A percentile compares a stretch with the other conserved stretches of the same genome.
Evolutionary conservation across 805 yeast species (phyloP).

Genomic region (Candida endomychidarum): DNA sequence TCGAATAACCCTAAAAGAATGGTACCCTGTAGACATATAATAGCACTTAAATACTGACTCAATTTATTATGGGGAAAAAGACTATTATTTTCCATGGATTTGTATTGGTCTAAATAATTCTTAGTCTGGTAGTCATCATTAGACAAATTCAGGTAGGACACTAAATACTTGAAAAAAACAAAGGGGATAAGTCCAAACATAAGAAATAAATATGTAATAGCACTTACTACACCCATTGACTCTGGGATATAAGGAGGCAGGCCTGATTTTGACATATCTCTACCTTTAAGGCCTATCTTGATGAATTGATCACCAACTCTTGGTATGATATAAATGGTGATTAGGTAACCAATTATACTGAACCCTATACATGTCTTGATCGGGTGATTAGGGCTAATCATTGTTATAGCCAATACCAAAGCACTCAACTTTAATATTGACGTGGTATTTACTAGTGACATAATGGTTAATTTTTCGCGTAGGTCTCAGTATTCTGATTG

Average conservation of each 20-base stretch:
- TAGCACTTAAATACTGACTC: conserved; percentile 82
- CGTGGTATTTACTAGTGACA: background rate
- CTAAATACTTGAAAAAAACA: conserved; percentile 73
- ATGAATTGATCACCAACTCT: conserved; percentile 63
- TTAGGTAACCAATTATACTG: conserved; percentile 61
- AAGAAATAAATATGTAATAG: conserved; percentile 73
- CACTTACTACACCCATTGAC: conserved; percentile 87
- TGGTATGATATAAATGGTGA: conserved; percentile 66
- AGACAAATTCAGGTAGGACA: conserved; percentile 42
- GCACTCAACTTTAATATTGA: conserved; percentile 11
- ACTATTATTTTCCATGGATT: conserved; percentile 27
- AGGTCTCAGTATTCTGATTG: no score
- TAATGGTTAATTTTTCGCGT: background rate
- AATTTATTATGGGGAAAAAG: conserved; percentile 78
- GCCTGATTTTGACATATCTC: conserved; percentile 75
- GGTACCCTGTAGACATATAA: conserved; percentile 81
- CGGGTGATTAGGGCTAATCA: conserved; percentile 44
- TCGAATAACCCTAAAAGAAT: conserved; percentile 86
- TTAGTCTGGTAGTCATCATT: conserved; percentile 34
- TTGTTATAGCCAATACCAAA: conserved; percentile 20
- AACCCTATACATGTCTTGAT: conserved; percentile 65
- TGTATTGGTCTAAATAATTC: conserved; percentile 36
- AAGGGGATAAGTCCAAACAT: conserved; percentile 89
- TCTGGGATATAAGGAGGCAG: conserved; percentile 73
- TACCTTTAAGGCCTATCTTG: conserved; percentile 79